A percentile compares a stretch with the other conserved stretches of the same genome.
Evolutionary conservation across 1,284 basidiomycete species (phyloP).

Genomic region (Rhodotorula mucilaginosa): DNA sequence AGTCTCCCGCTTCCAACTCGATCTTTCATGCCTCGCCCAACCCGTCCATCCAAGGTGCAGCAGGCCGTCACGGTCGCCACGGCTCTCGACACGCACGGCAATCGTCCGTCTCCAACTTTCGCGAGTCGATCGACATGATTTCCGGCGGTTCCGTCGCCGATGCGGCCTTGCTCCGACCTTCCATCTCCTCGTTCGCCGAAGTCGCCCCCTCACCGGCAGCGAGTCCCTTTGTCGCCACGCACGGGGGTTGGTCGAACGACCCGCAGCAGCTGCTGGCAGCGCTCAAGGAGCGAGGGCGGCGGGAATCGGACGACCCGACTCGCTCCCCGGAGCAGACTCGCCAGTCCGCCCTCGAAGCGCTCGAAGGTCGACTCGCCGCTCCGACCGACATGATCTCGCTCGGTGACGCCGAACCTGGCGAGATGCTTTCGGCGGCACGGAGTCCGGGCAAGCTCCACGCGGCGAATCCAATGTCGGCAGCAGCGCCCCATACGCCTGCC

Average conservation of each 20-base stretch:
- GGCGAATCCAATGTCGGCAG: not conserved
- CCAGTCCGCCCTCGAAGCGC: conserved; percentile 37
- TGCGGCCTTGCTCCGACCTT: conserved; percentile 27
- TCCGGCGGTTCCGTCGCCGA: conserved; percentile 27
- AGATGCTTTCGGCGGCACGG: conserved; percentile 29
- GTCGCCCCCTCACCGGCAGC: not conserved
- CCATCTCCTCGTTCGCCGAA: conserved; percentile 32
- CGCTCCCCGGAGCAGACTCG: conserved; percentile 28
- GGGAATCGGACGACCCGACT: conserved; percentile 24
- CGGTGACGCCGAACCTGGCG: conserved; percentile 27
- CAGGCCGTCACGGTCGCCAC: conserved; percentile 35
- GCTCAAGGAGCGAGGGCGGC: conserved; percentile 38
- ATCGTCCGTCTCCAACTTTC: conserved; percentile 41
- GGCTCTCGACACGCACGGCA: conserved; percentile 42
- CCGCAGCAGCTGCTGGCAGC: conserved; percentile 39
- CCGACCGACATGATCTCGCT: conserved; percentile 38
- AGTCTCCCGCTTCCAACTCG: not conserved
- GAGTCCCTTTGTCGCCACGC: conserved; percentile 1
- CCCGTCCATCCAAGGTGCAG: conserved; percentile 2
- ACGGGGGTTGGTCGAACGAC: conserved; percentile 26
- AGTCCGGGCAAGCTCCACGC: conserved; percentile 16
- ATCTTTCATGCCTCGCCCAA: conserved; percentile 9
- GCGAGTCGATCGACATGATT: conserved; percentile 46
- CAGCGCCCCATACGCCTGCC: conserved; percentile 8
- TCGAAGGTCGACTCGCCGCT: conserved; percentile 37